Conservation (phyloP, 148 eudicot species). For the Persicaria maculosa region DNA sequence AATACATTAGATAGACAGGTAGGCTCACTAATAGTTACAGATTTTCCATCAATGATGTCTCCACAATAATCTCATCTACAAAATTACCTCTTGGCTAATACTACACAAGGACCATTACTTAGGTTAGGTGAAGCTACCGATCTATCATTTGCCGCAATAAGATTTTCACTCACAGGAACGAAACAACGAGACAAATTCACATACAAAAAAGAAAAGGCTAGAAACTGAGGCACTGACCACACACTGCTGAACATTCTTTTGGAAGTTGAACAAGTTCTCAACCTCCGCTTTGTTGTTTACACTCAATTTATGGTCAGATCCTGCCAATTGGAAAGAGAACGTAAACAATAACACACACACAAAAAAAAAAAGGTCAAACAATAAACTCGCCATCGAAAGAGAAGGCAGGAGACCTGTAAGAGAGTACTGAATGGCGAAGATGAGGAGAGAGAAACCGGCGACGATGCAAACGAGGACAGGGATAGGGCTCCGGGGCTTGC, state of each 20-base stretch:
- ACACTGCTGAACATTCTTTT: slow-evolving; percentile 68
- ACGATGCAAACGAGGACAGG: slow-evolving; percentile 52
- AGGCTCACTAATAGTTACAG: too few relatives aligned
- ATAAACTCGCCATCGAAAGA: neutral
- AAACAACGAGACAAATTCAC: slow-evolving; percentile 3
- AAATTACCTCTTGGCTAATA: neutral
- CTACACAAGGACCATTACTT: neutral
- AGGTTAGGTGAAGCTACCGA: neutral
- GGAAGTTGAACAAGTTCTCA: slow-evolving; percentile 52
- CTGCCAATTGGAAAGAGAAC: slow-evolving; percentile 20
- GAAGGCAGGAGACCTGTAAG: slow-evolving; percentile 32
- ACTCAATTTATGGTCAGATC: slow-evolving; percentile 18
- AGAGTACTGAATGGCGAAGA: slow-evolving; percentile 54
- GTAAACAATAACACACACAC: neutral
- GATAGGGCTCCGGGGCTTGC: slow-evolving; percentile 32
- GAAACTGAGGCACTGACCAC: slow-evolving; percentile 38
- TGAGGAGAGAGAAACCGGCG: slow-evolving; percentile 50
- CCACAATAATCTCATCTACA: neutral
- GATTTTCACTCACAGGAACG: neutral
- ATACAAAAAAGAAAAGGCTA: neutral
- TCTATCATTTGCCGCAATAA: neutral
- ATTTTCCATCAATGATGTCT: too few relatives aligned
- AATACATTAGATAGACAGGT: neutral
- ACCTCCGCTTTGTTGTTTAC: slow-evolving; percentile 24
- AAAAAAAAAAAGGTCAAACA: neutral